phyloP scores from a whole-genome alignment of 257 asterid genomes.

The Salvia hispanica region DNA sequence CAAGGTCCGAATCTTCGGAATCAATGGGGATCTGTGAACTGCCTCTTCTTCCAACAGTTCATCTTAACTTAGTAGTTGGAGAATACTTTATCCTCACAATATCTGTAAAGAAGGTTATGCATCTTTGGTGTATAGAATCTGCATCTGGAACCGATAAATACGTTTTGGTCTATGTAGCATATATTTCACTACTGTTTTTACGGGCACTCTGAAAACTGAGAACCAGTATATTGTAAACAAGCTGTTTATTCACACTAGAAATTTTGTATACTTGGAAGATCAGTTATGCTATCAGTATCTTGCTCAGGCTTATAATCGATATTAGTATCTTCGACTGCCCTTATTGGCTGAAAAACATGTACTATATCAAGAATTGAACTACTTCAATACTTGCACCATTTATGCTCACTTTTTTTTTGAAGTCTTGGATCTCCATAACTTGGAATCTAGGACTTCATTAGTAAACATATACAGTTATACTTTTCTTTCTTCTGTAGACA shows the following conservation, averaged over 20 bases:
- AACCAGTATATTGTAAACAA: slow-evolving; percentile 45
- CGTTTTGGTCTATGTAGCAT: slow-evolving; percentile 35
- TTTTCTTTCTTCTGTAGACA: not conserved
- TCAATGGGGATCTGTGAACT: slow-evolving; percentile 66
- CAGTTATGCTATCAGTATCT: not conserved
- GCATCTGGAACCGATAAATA: slow-evolving; percentile 44
- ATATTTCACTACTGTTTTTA: slow-evolving; percentile 34
- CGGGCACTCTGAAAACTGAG: slow-evolving; percentile 31
- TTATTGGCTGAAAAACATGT: not conserved
- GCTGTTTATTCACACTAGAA: slow-evolving; percentile 42
- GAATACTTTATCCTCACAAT: slow-evolving; percentile 22
- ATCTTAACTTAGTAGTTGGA: slow-evolving; percentile 29
- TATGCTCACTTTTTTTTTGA: not conserved
- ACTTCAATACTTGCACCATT: not conserved
- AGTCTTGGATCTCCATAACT: not conserved
- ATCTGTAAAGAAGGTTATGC: slow-evolving; percentile 37
- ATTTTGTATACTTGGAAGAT: slow-evolving; percentile 20
- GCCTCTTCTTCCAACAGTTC: slow-evolving; percentile 21
- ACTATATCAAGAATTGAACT: not conserved
- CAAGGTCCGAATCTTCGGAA: slow-evolving; percentile 88
- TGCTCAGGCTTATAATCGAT: not conserved
- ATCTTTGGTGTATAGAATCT: slow-evolving; percentile 47
- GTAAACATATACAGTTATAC: not conserved
- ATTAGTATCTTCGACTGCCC: not conserved
- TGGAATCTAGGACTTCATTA: not conserved